Base-by-base conservation (phyloP, 2,329 filamentous ascomycete species). In the Didymella pomorum region DNA sequence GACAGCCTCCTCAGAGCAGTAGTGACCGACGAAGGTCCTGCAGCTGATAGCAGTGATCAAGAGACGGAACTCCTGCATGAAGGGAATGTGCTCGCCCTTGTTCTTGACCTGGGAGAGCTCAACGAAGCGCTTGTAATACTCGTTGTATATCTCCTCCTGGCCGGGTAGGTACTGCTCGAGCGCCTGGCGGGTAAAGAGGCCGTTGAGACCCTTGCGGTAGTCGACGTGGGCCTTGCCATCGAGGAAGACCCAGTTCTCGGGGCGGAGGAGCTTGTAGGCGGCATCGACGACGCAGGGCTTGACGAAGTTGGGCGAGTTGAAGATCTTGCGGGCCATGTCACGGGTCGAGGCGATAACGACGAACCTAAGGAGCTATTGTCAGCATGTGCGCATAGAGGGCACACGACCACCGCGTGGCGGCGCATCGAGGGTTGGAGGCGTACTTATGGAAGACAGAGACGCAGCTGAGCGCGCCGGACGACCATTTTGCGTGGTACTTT, bases 391-490 rank as follows among this genome's bases (percentile, higher is more conserved):
- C 44, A 33, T 12, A 9, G 14, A 20, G 37, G 37, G 45, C 29
- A 55, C 59, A 33, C 41, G 56, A 52, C 42, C 59, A 35, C 41
- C 39, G 43, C 11, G 12, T 41, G 11, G 21, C 18, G 33, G 31
- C 53, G 43, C 55, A 31, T 25, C 23, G 14, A 3, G 2, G 2
- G 46, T 4, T 18, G 31, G 33, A 51, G 47, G 26, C 69, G 16
- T 86, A 96, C 92, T 98, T 99, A 87, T 99, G 95, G 83, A 99
- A 99, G 71, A 99, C 93, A 2, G 93, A 97, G 62, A 99, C 95
- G 75, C 95, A 99, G 83, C 93, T 97, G 69, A 99, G 83, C 46
- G 91, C 89, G 45, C 91, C 95, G 73, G 92, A 96, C 70, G 85
- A 79, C 95, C 95, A 99, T 84, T 98, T 97, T 61, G 85, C 89